A percentile compares a stretch with the other conserved stretches of the same genome.
These are phyloP conservation scores for Clavispora carvajalis DNA, from an alignment of 805 yeast species.

Conservation along the genomic window DNA sequence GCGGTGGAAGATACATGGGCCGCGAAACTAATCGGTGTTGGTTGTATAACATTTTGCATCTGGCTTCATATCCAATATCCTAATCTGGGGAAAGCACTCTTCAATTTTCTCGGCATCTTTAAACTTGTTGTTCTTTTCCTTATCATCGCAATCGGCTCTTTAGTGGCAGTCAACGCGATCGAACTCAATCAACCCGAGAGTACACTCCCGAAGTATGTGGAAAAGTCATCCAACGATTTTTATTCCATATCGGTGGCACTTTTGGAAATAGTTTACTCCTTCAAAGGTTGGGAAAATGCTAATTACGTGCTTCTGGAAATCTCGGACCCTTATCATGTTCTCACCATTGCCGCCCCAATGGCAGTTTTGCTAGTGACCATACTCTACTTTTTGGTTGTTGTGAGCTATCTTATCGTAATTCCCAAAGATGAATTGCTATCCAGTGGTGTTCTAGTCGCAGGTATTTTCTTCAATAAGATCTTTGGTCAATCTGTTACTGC, in stretches of 20 bases:
- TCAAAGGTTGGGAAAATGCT: slow-evolving; percentile 69
- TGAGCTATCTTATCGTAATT: slow-evolving; percentile 54
- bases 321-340: slow-evolving; percentile 49
- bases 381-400: slow-evolving; percentile 51
- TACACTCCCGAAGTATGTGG: background rate
- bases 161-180: slow-evolving; percentile 32
- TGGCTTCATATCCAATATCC: slow-evolving; percentile 47
- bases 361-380: slow-evolving; percentile 50
- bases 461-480: slow-evolving; percentile 51
- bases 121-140: slow-evolving; percentile 47
- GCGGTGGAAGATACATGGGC: slow-evolving; percentile 22
- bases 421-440: slow-evolving; percentile 41
- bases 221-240: slow-evolving; percentile 29
- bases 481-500: slow-evolving; percentile 52
- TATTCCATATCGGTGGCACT: slow-evolving; percentile 54
- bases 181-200: slow-evolving; percentile 13
- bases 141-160: slow-evolving; percentile 44
- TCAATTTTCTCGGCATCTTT: slow-evolving; percentile 50
- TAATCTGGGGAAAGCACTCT: slow-evolving; percentile 44
- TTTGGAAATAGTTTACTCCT: slow-evolving; percentile 56
- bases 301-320: slow-evolving; percentile 59
- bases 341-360: slow-evolving; percentile 56
- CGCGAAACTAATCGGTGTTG: slow-evolving; percentile 46
- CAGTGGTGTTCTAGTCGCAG: slow-evolving; percentile 63
- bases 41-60: slow-evolving; percentile 41